These are phyloP conservation scores for Pseudotsuga menziesii DNA, from an alignment of 75 land plant genomes.

Conservation along the genomic window DNA sequence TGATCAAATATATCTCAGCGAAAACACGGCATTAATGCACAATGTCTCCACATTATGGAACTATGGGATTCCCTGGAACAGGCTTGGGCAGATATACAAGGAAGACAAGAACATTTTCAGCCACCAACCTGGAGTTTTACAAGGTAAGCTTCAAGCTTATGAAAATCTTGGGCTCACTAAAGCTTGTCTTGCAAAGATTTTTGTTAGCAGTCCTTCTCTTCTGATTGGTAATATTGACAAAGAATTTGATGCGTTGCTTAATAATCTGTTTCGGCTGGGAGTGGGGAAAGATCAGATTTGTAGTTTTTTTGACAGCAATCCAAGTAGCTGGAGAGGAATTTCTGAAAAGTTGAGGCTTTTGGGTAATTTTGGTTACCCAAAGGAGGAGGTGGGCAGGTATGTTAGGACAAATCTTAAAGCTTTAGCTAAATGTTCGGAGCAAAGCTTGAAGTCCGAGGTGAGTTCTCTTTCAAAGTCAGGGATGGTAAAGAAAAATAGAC, in stretches of 20 bases:
- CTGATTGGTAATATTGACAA: slow-evolving; percentile 26
- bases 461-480: slow-evolving; percentile 36
- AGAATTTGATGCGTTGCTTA: slow-evolving; percentile 24
- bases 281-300: slow-evolving; percentile 13
- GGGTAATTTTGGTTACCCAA: slow-evolving; percentile 17
- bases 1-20: slow-evolving; percentile 32
- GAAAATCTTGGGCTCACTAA: slow-evolving; percentile 26
- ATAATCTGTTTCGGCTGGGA: slow-evolving; percentile 16
- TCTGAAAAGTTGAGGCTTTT: slow-evolving; percentile 20
- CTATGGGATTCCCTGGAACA: slow-evolving; percentile 37
- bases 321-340: slow-evolving; percentile 38
- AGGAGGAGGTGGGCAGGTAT: slow-evolving; percentile 15
- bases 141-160: slow-evolving; percentile 25
- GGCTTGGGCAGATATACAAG: slow-evolving; percentile 41
- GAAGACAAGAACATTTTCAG: slow-evolving; percentile 36
- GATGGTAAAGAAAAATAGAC: slow-evolving; percentile 14
- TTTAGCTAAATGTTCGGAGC: slow-evolving; percentile 35
- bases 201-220: slow-evolving; percentile 29
- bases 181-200: slow-evolving; percentile 16
- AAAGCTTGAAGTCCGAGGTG: slow-evolving; percentile 12
- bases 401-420: slow-evolving; percentile 26
- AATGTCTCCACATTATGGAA: slow-evolving; percentile 37
- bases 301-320: slow-evolving; percentile 18
- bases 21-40: slow-evolving; percentile 36
- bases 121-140: slow-evolving; percentile 32